A percentile compares a stretch with the other conserved stretches of the same genome.
Conservation (phyloP, 352 stramenopile genomes). For the Blastocystis sp. region DNA sequence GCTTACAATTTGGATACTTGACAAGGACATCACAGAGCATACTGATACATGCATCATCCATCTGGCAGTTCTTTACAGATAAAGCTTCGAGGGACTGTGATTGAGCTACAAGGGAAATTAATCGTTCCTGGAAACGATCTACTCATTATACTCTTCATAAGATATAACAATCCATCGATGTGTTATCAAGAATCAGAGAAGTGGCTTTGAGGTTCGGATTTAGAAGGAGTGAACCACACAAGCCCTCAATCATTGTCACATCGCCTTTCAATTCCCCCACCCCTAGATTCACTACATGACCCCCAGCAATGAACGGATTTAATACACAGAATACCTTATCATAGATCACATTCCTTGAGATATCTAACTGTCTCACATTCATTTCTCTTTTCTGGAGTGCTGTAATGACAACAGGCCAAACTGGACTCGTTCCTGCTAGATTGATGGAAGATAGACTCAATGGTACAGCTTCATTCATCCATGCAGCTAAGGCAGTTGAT, state of each 20-base stretch:
- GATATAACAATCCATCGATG: background rate
- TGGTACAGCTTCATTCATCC: background rate
- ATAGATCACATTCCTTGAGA: background rate
- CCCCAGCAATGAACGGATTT: slow-evolving; percentile 34
- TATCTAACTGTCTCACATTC: background rate
- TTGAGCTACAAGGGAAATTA: slow-evolving; percentile 29
- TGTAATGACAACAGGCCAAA: background rate
- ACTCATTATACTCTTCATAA: background rate
- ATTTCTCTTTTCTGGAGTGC: slow-evolving; percentile 1
- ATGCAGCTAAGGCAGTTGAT: background rate
- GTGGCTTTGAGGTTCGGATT: background rate
- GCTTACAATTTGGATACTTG: background rate
- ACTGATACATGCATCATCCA: slow-evolving; percentile 30
- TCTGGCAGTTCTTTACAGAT: slow-evolving; percentile 10
- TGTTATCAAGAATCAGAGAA: slow-evolving; percentile 5
- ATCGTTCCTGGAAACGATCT: slow-evolving; percentile 26
- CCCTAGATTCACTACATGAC: background rate
- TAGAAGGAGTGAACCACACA: slow-evolving; percentile 21
- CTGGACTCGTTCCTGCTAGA: background rate
- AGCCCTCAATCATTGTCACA: background rate
- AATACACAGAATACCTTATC: slow-evolving; percentile 23
- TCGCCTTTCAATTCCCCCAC: slow-evolving; percentile 9
- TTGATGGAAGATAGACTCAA: background rate
- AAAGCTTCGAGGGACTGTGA: slow-evolving; percentile 3
- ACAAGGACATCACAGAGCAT: slow-evolving; percentile 37